Conservation (phyloP, 371 early-diverging fungal genomes). For the Apophysomyces sp. region DNA sequence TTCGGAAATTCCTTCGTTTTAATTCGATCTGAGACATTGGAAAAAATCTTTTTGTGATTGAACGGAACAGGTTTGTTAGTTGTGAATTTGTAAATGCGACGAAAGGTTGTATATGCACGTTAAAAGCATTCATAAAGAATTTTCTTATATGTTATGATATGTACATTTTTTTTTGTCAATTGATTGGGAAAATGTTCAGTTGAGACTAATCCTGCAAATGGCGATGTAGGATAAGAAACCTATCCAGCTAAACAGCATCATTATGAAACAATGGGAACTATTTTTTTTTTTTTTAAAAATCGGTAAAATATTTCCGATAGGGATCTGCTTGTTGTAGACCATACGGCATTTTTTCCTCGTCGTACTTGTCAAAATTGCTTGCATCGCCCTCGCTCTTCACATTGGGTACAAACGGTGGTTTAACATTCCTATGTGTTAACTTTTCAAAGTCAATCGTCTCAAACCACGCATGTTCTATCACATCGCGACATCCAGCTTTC, state of each 20-base stretch:
- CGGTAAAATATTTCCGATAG: constrained; percentile 26
- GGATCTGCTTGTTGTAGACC: constrained; percentile 34
- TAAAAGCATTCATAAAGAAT: too few species aligned
- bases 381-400: constrained; percentile 82
- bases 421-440: constrained; percentile 65
- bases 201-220: too few species aligned
- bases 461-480: constrained; percentile 95
- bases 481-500: constrained; percentile 79
- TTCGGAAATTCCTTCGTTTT: background rate
- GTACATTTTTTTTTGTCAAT: too few species aligned
- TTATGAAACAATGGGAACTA: background rate
- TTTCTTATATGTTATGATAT: too few species aligned
- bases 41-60: background rate
- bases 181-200: too few species aligned
- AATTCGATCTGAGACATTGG: background rate
- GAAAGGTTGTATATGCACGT: too few species aligned
- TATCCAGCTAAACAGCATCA: background rate
- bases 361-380: constrained; percentile 90
- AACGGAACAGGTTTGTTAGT: too few species aligned
- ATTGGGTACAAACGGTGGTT: constrained; percentile 88
- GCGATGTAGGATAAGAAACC: background rate
- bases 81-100: too few species aligned
- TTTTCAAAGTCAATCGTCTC: constrained; percentile 87
- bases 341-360: constrained; percentile 64
- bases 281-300: constrained; percentile 22